Base-by-base conservation (phyloP, 306 rosid species). In the Gynostemma pentaphyllum region DNA sequence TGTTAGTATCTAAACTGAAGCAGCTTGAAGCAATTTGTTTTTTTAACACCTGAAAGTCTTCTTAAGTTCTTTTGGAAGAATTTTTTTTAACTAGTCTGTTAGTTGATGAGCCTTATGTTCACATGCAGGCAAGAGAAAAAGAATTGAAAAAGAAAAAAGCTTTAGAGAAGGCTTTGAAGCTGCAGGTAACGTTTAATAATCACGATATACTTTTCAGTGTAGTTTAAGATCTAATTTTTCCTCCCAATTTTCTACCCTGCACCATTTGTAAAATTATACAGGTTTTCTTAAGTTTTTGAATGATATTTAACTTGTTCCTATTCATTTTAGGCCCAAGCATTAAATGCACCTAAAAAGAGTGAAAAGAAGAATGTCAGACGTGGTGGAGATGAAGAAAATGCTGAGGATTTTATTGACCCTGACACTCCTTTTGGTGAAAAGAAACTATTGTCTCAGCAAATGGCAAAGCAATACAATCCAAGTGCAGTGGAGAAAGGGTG, bases 381-480 rank as follows among this genome's bases (percentile, higher is more conserved):
- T 14, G 82, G 77, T 7, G 71, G 66, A 3, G 88, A 74, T 63
- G 95, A 82, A 72, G 99, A 84, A 70, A 86, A 81, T 71, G 78
- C 74, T 14, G 87, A 79, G 52, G 96, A 92, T 69, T 86, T 74
- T 53, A 27, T 84, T 52, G 99, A 92, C 66, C 97, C 99, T 1
- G 82, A 72, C 65, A 92, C 99, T 44, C 75, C 83, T 24, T 52
- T 49, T 9, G 99, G 99, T 7, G 70, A 81, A 57, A 88, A 83
- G 88, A 92, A 92, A 70, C 72, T 23, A 2, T 64, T 92, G 81
- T 83, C 99, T 45, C 76, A 18, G 36, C 94, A 82, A 67, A 82
- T 92, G 95, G 94, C 95, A 0, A 84, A 92, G 56, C 85, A 86
- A 61, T 92, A 82, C 66, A 86, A 60, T 68, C 96, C 99, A 13